Percentiles rank a stretch among this genome's conserved stretches.
Evolutionary conservation across 768 basidiomycete species (phyloP).

Genomic region (Suillus placidus): DNA sequence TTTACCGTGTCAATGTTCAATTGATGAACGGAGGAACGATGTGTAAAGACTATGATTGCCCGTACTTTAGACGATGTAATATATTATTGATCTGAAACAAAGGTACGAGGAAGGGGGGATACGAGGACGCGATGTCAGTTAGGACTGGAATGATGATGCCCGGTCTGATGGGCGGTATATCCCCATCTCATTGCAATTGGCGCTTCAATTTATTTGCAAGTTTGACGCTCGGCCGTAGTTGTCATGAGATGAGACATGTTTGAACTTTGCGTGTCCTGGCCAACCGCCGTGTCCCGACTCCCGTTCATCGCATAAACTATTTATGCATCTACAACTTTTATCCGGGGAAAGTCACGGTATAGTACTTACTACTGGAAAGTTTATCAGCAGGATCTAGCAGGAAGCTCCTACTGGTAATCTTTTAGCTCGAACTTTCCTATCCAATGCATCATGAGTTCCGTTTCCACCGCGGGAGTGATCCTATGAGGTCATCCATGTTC

Average conservation of each 20-base stretch:
- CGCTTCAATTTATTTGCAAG: neutral
- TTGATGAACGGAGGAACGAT: neutral
- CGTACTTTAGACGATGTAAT: neutral
- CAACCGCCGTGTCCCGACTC: neutral
- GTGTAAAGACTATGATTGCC: neutral
- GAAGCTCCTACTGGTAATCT: neutral
- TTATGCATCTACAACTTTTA: neutral
- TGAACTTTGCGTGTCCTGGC: neutral
- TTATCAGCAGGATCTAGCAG: neutral
- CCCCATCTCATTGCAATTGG: neutral
- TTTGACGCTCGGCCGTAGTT: neutral
- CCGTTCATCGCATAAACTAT: neutral
- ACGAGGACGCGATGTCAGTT: neutral
- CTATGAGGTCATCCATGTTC: neutral
- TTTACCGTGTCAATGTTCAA: too few relatives aligned
- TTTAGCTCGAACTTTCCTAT: neutral
- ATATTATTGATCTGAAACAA: neutral
- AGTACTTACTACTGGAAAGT: neutral
- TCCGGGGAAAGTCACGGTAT: neutral
- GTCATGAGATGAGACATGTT: neutral
- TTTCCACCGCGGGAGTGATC: neutral
- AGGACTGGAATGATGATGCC: too few relatives aligned
- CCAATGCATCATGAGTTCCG: neutral
- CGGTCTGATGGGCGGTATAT: too few relatives aligned
- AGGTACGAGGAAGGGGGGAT: neutral